Base-by-base conservation (phyloP, 2,329 filamentous ascomycete genomes). In the Fusarium anguioides region DNA sequence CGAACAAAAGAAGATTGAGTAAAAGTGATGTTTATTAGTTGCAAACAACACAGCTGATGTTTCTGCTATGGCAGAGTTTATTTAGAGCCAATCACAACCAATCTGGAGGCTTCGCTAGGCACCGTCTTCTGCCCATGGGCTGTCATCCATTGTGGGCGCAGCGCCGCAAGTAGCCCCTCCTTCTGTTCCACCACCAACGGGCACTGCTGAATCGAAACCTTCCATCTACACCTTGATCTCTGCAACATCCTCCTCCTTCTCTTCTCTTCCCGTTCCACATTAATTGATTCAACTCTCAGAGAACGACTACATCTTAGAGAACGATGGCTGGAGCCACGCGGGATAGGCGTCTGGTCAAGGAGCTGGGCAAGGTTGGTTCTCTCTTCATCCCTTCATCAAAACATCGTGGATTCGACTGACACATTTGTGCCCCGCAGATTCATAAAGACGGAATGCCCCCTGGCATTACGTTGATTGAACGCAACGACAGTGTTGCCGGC, bases 381-480 rank as follows among this genome's bases (percentile, higher is more conserved):
- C n/a, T 44, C 35, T 45, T 29, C 23, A 20, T 40, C 46, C 35
- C 26, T 50, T 42, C 24, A 29, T 45, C 20, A 33, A 39, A 39
- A 45, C 29, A 49, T 44, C 40, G 33, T 47, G 31, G 31, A 40
- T 53, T 45, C 18, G 41, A 68, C 68, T 74, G 68, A 74, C 53
- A 33, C 51, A 49, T 45, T 52, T 52, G 41, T 55, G 48, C 47
- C 58, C 64, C 39, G 52, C 64, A 89, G 86, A 86, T 89, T 67
- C 79, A 82, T 47, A 84, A 81, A 64, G 78, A 79, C 50, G 83
- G 82, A 61, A 75, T 89, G 36, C 88, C 89, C 37, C 87, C 88
- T 18, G 88, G 89, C 51, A 97, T 99, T 78, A 84, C 87, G 46
- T 87, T 98, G 46, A 89, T 96, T 60, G 87, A 89, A 45, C 89